phyloP scores from a whole-genome alignment of 2,329 filamentous ascomycete genomes.

The Trichoderma sp. region DNA sequence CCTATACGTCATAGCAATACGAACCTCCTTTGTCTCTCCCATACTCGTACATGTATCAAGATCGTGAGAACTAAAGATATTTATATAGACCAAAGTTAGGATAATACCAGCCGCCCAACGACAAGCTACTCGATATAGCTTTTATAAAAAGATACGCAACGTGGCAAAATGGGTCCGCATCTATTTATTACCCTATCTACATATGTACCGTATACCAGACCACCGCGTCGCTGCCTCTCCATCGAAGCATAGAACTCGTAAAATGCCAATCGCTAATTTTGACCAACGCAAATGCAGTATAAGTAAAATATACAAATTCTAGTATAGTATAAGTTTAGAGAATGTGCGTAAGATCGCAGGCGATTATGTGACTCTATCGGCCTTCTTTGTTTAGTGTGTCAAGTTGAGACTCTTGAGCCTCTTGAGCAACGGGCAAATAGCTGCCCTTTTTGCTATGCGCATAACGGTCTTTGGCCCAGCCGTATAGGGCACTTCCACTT shows the following conservation, averaged over 20 bases:
- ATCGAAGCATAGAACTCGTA: background rate
- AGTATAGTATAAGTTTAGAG: background rate
- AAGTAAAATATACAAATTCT: background rate
- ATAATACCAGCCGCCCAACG: background rate
- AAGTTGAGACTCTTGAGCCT: background rate
- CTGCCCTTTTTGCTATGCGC: conserved; percentile 8
- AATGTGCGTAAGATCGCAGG: background rate
- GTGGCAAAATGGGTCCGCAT: background rate
- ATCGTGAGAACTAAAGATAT: background rate
- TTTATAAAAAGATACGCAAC: too few relatives aligned
- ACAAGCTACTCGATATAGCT: background rate
- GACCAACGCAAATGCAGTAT: background rate
- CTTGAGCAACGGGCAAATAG: conserved; percentile 13
- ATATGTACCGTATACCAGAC: background rate
- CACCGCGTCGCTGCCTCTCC: background rate
- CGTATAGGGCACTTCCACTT: conserved; percentile 9
- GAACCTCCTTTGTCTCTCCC: background rate
- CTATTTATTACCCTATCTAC: background rate
- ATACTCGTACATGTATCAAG: background rate
- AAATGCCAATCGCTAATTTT: background rate
- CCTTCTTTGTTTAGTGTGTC: background rate
- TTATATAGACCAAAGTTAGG: background rate
- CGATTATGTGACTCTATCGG: background rate
- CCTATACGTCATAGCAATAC: background rate
- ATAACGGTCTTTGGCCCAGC: conserved; percentile 9